Evolutionary conservation across 2,329 filamentous ascomycete genomes (phyloP).

Genomic region (Fusarium udum): DNA sequence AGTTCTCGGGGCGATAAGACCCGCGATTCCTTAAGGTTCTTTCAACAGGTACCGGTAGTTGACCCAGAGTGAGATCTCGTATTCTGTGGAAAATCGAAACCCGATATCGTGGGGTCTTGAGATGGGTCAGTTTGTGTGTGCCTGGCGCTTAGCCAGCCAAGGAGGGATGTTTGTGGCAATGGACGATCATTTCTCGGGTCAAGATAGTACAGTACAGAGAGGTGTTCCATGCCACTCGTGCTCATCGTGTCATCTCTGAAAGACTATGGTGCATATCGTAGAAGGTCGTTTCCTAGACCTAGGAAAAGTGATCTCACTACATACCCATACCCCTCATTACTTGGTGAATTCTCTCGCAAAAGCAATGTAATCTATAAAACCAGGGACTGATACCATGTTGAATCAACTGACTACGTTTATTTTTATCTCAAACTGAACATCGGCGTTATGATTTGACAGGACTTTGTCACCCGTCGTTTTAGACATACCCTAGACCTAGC

Average conservation of each 20-base stretch:
- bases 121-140: not conserved
- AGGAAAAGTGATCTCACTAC: not conserved
- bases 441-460: not conserved
- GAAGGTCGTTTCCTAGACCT: not conserved
- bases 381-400: not conserved
- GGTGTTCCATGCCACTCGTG: not conserved
- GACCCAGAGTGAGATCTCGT: not conserved
- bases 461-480: not conserved
- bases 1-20: constrained; percentile 26
- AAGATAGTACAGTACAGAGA: not conserved
- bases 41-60: not conserved
- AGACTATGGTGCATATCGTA: not conserved
- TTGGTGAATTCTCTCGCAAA: not conserved
- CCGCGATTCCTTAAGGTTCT: not conserved
- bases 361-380: not conserved
- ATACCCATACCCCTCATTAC: not conserved
- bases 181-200: not conserved
- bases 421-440: not conserved
- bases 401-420: not conserved
- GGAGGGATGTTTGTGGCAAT: not conserved
- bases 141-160: constrained; percentile 11
- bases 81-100: not conserved
- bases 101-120: not conserved
- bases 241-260: not conserved
- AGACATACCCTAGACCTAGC: not conserved